A percentile compares a stretch with the other conserved stretches of the same genome.
Evolutionary conservation across 208 protist genomes (phyloP).

Genomic region (Trypanosomatidae sp.): DNA sequence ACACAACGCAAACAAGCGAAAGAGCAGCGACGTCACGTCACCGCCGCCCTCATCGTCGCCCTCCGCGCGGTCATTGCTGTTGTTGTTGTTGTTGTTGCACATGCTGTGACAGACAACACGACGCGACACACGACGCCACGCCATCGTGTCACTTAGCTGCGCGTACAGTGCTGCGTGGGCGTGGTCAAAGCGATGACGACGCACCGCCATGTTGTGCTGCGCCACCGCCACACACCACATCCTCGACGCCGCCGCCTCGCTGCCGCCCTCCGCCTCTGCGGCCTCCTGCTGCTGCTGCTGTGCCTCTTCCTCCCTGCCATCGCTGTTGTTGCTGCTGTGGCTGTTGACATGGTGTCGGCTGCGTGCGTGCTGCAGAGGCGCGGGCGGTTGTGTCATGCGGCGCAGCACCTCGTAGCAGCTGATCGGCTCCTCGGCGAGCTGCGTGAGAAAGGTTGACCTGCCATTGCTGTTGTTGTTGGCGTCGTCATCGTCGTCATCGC

Average conservation of each 20-base stretch:
- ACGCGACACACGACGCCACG: constrained; percentile 30
- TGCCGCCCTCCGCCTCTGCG: neutral
- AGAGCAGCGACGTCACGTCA: too few species aligned
- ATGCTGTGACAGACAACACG: neutral
- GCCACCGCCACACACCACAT: constrained; percentile 10
- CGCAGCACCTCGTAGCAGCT: too few species aligned
- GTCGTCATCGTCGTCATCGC: too few species aligned
- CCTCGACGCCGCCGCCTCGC: neutral
- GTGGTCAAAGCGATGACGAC: constrained; percentile 48
- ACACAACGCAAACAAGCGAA: too few species aligned
- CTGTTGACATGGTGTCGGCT: constrained; percentile 7
- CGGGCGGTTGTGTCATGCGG: too few species aligned
- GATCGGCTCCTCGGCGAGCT: too few species aligned
- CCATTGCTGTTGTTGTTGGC: too few species aligned
- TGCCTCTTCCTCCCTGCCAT: constrained; percentile 12
- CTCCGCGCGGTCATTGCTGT: neutral
- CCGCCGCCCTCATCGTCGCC: neutral
- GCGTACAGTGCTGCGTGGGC: constrained; percentile 26
- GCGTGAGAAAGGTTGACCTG: too few species aligned
- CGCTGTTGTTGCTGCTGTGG: constrained; percentile 30
- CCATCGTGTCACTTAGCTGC: constrained; percentile 30
- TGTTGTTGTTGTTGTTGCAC: constrained; percentile 3
- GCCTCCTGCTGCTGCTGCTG: neutral
- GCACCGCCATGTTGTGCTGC: too few species aligned
- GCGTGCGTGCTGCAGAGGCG: too few species aligned